These are phyloP conservation scores for Penicillium chermesinum DNA, from an alignment of 495 filamentous ascomycete species.

Conservation along the genomic window DNA sequence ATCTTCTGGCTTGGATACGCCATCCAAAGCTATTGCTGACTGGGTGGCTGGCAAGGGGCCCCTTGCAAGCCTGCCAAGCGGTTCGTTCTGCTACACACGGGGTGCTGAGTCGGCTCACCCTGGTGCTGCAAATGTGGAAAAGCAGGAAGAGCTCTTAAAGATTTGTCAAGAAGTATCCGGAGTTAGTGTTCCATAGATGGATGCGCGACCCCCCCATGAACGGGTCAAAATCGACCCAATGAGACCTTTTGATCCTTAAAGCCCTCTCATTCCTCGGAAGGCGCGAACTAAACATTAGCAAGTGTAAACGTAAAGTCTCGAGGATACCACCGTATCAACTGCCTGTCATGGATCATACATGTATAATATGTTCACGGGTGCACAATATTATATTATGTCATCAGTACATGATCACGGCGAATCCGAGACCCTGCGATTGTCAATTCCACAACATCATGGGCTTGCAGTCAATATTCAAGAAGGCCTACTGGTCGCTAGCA, in stretches of 20 bases:
- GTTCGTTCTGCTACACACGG: constrained; percentile 23
- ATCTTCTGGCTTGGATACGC: constrained; percentile 39
- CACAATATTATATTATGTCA: too few relatives aligned
- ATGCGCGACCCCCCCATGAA: too few relatives aligned
- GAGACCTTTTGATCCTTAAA: too few relatives aligned
- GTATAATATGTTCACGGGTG: too few relatives aligned
- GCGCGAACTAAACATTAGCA: too few relatives aligned
- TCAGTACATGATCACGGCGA: not conserved
- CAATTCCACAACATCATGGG: constrained; percentile 27
- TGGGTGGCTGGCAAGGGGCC: constrained; percentile 36
- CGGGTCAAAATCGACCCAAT: too few relatives aligned
- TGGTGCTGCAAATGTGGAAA: constrained; percentile 24
- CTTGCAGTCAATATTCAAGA: constrained; percentile 47
- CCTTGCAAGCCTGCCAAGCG: constrained; percentile 21
- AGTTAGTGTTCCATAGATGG: constrained; percentile 11
- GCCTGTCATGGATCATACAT: too few relatives aligned
- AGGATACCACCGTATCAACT: too few relatives aligned
- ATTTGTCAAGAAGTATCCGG: constrained; percentile 31
- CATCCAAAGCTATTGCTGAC: constrained; percentile 41
- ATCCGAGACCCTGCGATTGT: constrained; percentile 2
- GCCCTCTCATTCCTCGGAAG: too few relatives aligned
- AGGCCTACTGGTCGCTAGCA: constrained; percentile 53
- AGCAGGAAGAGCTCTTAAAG: constrained; percentile 29
- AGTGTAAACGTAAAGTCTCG: too few relatives aligned
- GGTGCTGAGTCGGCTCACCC: constrained; percentile 21